These are phyloP conservation scores for Tieghemostelium lacteum DNA, from an alignment of 78 protist genomes.

Conservation along the genomic window DNA sequence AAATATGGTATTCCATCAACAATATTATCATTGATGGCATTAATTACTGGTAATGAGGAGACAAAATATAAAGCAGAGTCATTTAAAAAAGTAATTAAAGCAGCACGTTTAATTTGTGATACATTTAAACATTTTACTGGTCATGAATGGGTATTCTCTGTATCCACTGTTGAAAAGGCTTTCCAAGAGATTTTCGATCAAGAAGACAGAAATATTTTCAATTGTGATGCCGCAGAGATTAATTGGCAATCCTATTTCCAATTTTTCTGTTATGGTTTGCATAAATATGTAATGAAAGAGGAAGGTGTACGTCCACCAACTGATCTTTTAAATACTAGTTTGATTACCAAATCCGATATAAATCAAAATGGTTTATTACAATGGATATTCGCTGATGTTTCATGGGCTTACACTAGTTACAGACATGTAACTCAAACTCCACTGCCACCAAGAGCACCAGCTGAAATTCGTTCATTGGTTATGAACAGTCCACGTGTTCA, in stretches of 20 bases:
- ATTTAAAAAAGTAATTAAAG: slow-evolving; percentile 57
- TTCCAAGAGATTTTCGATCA: slow-evolving; percentile 42
- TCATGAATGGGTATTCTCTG: slow-evolving; percentile 80
- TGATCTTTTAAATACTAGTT: slow-evolving; percentile 46
- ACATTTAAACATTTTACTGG: slow-evolving; percentile 85
- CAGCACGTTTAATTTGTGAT: slow-evolving; percentile 67
- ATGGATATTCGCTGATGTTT: slow-evolving; percentile 71
- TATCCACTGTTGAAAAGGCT: slow-evolving; percentile 38
- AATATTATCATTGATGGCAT: slow-evolving; percentile 10
- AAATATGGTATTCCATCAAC: slow-evolving; percentile 66
- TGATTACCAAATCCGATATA: slow-evolving; percentile 69
- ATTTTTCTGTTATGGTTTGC: slow-evolving; percentile 80
- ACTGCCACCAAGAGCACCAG: slow-evolving; percentile 77
- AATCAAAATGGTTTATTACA: slow-evolving; percentile 61
- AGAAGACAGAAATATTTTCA: slow-evolving; percentile 55
- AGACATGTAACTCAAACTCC: slow-evolving; percentile 80
- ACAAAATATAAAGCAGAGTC: slow-evolving; percentile 64
- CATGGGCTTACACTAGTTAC: slow-evolving; percentile 59
- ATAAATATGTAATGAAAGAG: slow-evolving; percentile 82
- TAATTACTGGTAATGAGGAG: slow-evolving; percentile 69
- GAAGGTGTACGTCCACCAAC: slow-evolving; percentile 86
- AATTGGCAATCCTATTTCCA: slow-evolving; percentile 84
- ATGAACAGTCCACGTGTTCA: slow-evolving; percentile 79
- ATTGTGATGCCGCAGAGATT: slow-evolving; percentile 54
- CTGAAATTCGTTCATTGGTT: slow-evolving; percentile 72